These are phyloP conservation scores for Suillus decipiens DNA, from an alignment of 768 basidiomycete genomes.

Conservation along the genomic window DNA sequence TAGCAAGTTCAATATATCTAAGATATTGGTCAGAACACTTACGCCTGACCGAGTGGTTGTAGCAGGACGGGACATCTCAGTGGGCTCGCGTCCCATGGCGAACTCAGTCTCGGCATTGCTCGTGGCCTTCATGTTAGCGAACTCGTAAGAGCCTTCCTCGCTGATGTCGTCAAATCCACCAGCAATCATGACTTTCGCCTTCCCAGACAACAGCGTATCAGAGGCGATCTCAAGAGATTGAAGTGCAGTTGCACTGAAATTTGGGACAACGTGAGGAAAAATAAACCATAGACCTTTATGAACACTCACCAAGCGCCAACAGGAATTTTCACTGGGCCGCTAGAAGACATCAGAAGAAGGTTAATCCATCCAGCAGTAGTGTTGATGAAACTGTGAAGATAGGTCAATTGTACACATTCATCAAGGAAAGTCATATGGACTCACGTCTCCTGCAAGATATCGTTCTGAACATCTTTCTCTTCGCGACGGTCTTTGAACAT, in stretches of 20 bases:
- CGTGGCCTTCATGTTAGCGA: constrained; percentile 99
- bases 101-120: constrained; percentile 97
- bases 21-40: constrained; percentile 29
- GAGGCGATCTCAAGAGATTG: constrained; percentile 99
- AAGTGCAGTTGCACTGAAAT: constrained; percentile 84
- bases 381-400: constrained; percentile 83
- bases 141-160: constrained; percentile 98
- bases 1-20: constrained; percentile 9
- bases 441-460: constrained; percentile 96
- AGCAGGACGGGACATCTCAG: constrained; percentile 97
- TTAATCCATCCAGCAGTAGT: constrained; percentile 99
- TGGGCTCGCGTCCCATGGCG: constrained; percentile 98
- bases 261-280: constrained; percentile 10
- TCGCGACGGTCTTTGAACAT: constrained; percentile 99
- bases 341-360: constrained; percentile 89
- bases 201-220: constrained; percentile 90
- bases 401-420: constrained; percentile 13
- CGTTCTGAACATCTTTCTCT: constrained; percentile 97
- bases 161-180: constrained; percentile 98
- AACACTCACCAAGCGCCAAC: constrained; percentile 90
- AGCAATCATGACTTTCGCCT: constrained; percentile 99
- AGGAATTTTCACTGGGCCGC: constrained; percentile 98
- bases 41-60: constrained; percentile 95
- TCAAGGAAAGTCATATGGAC: constrained; percentile 30
- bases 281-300: not conserved